phyloP scores from a whole-genome alignment of 345 rosid genomes.

The Eucalyptus grandis region DNA sequence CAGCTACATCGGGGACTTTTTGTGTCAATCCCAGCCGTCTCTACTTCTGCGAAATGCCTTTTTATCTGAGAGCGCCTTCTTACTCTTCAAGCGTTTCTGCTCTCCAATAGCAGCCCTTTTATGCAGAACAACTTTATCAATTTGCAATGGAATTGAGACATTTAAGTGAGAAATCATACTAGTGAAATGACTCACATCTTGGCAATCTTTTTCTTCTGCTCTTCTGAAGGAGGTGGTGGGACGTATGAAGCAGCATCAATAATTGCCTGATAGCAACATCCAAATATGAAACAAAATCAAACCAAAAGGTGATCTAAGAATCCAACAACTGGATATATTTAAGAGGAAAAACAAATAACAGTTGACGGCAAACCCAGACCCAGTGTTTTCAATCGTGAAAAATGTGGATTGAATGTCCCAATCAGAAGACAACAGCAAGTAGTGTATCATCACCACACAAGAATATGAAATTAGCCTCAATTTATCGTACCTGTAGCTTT shows the following conservation, averaged over 20 bases:
- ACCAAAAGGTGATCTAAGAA: not conserved
- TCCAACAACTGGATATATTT: not conserved
- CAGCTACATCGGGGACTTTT: not conserved
- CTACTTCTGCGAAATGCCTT: constrained; percentile 78
- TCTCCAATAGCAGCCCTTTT: constrained; percentile 85
- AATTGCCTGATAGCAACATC: constrained; percentile 44
- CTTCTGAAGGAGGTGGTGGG: constrained; percentile 97
- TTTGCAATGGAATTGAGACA: not conserved
- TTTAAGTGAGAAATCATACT: not conserved
- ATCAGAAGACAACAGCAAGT: not conserved
- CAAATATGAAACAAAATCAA: not conserved
- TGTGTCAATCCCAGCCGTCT: constrained; percentile 50
- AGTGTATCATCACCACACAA: not conserved
- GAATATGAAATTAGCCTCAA: not conserved
- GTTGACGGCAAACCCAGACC: not conserved
- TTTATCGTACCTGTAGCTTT: constrained; percentile 65
- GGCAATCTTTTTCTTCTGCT: constrained; percentile 88
- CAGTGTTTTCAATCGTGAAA: not conserved
- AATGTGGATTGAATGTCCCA: not conserved
- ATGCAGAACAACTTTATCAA: not conserved
- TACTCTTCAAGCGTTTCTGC: constrained; percentile 64
- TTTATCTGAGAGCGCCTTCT: constrained; percentile 70
- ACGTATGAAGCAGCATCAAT: constrained; percentile 90
- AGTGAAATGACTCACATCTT: constrained; percentile 36
- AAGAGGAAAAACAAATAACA: not conserved